Evolutionary conservation across 768 basidiomycete genomes (phyloP).

Genomic region (Boletus rubropictus): DNA sequence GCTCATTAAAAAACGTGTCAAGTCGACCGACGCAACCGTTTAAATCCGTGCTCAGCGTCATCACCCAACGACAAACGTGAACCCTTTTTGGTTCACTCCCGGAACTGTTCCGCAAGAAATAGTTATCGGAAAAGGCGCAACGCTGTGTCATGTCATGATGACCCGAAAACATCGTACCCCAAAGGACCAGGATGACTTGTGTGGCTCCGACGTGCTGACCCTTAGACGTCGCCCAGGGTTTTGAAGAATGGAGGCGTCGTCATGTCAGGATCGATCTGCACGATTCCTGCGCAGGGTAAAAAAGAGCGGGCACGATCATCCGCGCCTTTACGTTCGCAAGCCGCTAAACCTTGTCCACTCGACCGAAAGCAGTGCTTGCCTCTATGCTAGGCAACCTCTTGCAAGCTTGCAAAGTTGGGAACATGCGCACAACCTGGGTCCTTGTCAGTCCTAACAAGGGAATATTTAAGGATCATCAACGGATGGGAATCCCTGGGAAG

Average conservation of each 20-base stretch:
- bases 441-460: not conserved
- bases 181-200: conserved; percentile 1
- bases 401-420: not conserved
- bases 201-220: not conserved
- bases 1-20: not conserved
- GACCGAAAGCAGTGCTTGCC: not conserved
- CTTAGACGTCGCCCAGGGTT: not conserved
- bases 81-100: not conserved
- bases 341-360: not conserved
- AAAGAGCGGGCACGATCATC: not conserved
- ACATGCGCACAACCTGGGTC: no score
- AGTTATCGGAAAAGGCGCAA: no score
- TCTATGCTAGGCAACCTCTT: not conserved
- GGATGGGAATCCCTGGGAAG: not conserved
- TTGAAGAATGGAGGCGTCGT: conserved; percentile 17
- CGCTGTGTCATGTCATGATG: not conserved
- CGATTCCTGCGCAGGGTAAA: no score
- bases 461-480: not conserved
- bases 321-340: not conserved
- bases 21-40: not conserved
- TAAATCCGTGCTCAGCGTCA: not conserved
- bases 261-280: conserved; percentile 21
- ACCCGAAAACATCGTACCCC: no score
- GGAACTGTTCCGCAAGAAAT: not conserved
- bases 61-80: not conserved